Conservation (phyloP, 805 yeast genomes). For the Kodamaea fukazawae region DNA sequence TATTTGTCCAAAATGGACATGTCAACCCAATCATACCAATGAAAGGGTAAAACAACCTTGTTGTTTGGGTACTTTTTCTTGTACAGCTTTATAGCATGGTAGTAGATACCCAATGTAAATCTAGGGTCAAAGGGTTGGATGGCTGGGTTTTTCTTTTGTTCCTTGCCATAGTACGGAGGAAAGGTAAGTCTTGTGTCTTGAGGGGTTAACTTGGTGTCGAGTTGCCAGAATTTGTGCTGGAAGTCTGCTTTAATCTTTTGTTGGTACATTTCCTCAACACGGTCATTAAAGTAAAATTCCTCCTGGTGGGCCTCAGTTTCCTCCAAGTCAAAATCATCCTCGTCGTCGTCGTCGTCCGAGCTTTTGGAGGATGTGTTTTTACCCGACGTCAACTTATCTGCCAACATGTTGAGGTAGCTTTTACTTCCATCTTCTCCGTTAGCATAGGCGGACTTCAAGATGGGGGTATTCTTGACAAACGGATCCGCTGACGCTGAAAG, state of each 20-base stretch:
- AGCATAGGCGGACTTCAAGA: constrained; percentile 5
- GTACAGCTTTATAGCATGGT: constrained; percentile 5
- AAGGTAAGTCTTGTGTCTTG: constrained; percentile 11
- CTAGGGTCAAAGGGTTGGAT: constrained; percentile 27
- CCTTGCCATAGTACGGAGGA: constrained; percentile 6
- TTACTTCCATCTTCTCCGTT: not conserved
- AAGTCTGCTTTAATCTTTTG: constrained; percentile 18
- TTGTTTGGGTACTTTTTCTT: constrained; percentile 13
- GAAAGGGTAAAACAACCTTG: constrained; percentile 33
- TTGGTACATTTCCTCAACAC: constrained; percentile 16
- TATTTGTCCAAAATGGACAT: constrained; percentile 36
- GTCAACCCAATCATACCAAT: constrained; percentile 58
- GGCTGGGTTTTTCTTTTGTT: constrained; percentile 11
- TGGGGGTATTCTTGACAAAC: not conserved
- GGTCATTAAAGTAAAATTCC: constrained; percentile 4
- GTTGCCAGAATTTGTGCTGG: constrained; percentile 22
- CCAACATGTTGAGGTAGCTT: constrained; percentile 5
- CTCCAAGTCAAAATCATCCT: constrained; percentile 8
- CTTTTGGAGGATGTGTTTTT: no score
- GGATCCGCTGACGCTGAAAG: constrained; percentile 5
- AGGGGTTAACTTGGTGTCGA: constrained; percentile 9
- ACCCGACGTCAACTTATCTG: not conserved
- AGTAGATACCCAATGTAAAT: constrained; percentile 23
- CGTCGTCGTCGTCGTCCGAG: not conserved
- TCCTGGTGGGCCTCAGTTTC: constrained; percentile 7